Percentiles rank a stretch among this genome's conserved stretches.
Evolutionary conservation across 2,329 filamentous ascomycete genomes (phyloP).

Genomic region (Colletotrichum endophyticum): DNA sequence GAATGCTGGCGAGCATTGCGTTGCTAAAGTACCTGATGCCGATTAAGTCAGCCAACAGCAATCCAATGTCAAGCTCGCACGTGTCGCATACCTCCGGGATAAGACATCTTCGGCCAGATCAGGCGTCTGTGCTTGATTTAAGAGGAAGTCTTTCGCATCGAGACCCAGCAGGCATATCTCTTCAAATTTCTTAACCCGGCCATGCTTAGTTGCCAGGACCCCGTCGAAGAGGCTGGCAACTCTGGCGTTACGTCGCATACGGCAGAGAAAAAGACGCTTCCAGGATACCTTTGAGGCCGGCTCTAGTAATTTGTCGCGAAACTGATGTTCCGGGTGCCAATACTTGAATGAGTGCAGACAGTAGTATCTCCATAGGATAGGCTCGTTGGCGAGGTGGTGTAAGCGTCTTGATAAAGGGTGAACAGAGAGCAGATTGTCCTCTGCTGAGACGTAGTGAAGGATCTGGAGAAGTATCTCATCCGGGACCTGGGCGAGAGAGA

Average conservation of each 20-base stretch:
- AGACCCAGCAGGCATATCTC: constrained; percentile 77
- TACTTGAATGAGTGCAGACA: constrained; percentile 73
- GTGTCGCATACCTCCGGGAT: constrained; percentile 63
- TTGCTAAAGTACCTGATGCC: constrained; percentile 72
- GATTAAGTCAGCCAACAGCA: not conserved
- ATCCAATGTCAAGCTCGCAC: not conserved
- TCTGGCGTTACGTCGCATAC: constrained; percentile 56
- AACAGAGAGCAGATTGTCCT: constrained; percentile 54
- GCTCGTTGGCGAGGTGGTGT: constrained; percentile 69
- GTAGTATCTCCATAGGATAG: constrained; percentile 80
- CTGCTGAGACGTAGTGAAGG: constrained; percentile 65
- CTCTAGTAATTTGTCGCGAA: constrained; percentile 58
- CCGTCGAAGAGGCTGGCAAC: constrained; percentile 65
- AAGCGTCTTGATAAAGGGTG: constrained; percentile 67
- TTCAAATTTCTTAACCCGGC: constrained; percentile 72
- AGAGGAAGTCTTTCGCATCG: constrained; percentile 85
- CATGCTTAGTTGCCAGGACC: constrained; percentile 73
- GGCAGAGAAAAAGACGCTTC: constrained; percentile 70
- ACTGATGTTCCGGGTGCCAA: constrained; percentile 74
- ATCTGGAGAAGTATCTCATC: constrained; percentile 87
- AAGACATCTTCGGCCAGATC: constrained; percentile 74
- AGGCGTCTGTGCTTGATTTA: constrained; percentile 66
- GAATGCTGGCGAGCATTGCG: constrained; percentile 77
- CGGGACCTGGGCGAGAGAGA: constrained; percentile 60
- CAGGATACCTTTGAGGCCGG: constrained; percentile 69